Percentiles rank a stretch among this genome's conserved stretches.
phyloP scores from a whole-genome alignment of 305 asterid genomes.

The Fraxinus greggii region DNA sequence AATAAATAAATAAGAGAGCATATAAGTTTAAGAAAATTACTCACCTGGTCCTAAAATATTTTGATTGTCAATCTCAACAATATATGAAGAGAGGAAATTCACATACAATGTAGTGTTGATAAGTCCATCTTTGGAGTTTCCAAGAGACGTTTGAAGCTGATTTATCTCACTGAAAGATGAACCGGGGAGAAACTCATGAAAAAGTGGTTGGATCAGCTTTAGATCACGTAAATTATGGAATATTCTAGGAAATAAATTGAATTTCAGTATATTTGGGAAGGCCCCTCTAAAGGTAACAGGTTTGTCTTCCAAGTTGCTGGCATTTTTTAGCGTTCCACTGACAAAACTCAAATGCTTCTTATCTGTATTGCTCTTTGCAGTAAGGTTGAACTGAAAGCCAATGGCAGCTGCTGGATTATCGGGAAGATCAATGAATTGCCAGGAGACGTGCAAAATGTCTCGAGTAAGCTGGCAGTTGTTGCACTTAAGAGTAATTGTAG shows the following conservation, averaged over 20 bases:
- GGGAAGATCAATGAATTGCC: constrained; percentile 92
- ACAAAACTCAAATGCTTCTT: constrained; percentile 76
- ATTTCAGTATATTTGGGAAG: constrained; percentile 69
- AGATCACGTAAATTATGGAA: constrained; percentile 66
- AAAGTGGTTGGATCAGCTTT: constrained; percentile 86
- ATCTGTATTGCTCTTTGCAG: constrained; percentile 61
- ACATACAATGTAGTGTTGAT: constrained; percentile 74
- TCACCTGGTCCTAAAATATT: constrained; percentile 85
- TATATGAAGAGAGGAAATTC: constrained; percentile 81
- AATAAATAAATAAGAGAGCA: constrained; percentile 3
- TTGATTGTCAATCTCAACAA: constrained; percentile 77
- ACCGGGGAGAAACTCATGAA: constrained; percentile 91
- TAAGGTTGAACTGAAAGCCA: constrained; percentile 85
- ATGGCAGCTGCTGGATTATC: constrained; percentile 82
- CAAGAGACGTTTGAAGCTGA: constrained; percentile 72
- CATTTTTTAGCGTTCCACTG: constrained; percentile 67
- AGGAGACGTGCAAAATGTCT: constrained; percentile 62
- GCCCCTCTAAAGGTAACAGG: constrained; percentile 77
- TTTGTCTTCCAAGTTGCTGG: constrained; percentile 45
- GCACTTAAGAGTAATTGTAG: constrained; percentile 65
- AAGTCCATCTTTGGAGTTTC: constrained; percentile 62
- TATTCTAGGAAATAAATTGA: constrained; percentile 80
- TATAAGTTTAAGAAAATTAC: constrained; percentile 33
- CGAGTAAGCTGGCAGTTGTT: constrained; percentile 56
- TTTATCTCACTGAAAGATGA: constrained; percentile 57